A percentile compares a stretch with the other conserved stretches of the same genome.
Evolutionary conservation across 2,329 filamentous ascomycete species (phyloP).

Genomic region (Acephala macrosclerotiorum): DNA sequence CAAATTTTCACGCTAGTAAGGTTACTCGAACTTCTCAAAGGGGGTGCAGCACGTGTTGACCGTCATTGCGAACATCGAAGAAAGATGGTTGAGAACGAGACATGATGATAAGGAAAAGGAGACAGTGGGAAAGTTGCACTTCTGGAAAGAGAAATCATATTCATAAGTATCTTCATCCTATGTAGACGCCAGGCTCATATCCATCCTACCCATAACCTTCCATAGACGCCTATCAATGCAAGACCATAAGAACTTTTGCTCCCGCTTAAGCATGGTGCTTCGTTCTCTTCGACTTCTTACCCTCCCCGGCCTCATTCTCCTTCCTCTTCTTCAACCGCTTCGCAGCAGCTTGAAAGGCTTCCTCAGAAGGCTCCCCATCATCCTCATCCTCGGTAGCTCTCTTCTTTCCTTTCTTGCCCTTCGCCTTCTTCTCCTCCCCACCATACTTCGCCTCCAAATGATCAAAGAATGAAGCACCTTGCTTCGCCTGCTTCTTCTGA

Average conservation of each 20-base stretch:
- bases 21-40: too few species aligned
- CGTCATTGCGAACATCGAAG: too few species aligned
- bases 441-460: constrained; percentile 80
- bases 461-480: constrained; percentile 71
- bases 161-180: not conserved
- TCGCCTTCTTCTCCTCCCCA: constrained; percentile 49
- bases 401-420: constrained; percentile 59
- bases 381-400: constrained; percentile 64
- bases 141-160: not conserved
- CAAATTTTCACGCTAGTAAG: not conserved
- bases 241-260: not conserved
- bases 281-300: constrained; percentile 35
- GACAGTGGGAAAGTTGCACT: not conserved
- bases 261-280: constrained; percentile 32
- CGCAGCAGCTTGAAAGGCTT: constrained; percentile 65
- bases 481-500: constrained; percentile 70
- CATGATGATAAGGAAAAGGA: not conserved
- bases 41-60: too few species aligned
- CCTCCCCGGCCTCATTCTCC: constrained; percentile 17
- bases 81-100: too few species aligned
- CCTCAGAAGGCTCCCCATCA: constrained; percentile 69
- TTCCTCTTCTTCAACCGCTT: constrained; percentile 50
- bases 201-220: constrained; percentile 2
- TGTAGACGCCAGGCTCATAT: constrained; percentile 17
- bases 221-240: constrained; percentile 22